A percentile compares a stretch with the other conserved stretches of the same genome.
Evolutionary conservation across 169 alveolate genomes (phyloP).

Genomic region (Cryptosporidium baileyi): DNA sequence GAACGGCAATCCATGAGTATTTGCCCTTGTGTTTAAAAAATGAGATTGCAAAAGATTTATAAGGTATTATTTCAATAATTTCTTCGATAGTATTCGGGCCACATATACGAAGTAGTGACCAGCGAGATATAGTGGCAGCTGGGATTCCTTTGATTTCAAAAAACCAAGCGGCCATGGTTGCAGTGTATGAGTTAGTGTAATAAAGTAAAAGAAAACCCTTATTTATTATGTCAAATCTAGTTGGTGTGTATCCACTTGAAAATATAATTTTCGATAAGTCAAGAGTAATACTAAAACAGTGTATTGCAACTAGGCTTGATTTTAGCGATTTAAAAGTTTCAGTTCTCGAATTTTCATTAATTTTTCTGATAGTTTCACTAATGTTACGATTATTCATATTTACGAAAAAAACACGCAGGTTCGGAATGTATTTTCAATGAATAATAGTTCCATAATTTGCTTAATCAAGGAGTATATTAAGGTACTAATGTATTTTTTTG

Average conservation of each 20-base stretch:
- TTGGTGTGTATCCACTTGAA: conserved; percentile 66
- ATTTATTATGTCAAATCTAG: not conserved
- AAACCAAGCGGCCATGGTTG: conserved; percentile 70
- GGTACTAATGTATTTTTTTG: too few species aligned
- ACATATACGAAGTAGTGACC: conserved; percentile 49
- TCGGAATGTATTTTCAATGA: too few species aligned
- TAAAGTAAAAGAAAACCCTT: conserved; percentile 42
- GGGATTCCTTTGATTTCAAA: conserved; percentile 48
- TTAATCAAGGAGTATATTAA: too few species aligned
- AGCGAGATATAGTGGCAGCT: conserved; percentile 51
- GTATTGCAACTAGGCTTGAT: conserved; percentile 47
- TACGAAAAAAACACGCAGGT: too few species aligned
- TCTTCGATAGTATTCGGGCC: conserved; percentile 36
- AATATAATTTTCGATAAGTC: conserved; percentile 28
- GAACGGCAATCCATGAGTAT: conserved; percentile 66
- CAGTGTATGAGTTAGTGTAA: conserved; percentile 32
- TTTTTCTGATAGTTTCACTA: conserved; percentile 1
- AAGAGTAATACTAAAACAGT: not conserved
- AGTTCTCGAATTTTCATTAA: not conserved
- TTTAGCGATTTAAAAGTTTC: conserved; percentile 5
- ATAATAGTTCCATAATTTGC: too few species aligned
- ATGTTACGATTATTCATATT: too few species aligned
- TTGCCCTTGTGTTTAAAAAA: conserved; percentile 10
- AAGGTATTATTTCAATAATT: not conserved
- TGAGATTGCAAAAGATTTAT: not conserved